Evolutionary conservation across 2,329 filamentous ascomycete genomes (phyloP), one percentile per base, ranked within the genome.

Genomic region (Nemania sp.): DNA sequence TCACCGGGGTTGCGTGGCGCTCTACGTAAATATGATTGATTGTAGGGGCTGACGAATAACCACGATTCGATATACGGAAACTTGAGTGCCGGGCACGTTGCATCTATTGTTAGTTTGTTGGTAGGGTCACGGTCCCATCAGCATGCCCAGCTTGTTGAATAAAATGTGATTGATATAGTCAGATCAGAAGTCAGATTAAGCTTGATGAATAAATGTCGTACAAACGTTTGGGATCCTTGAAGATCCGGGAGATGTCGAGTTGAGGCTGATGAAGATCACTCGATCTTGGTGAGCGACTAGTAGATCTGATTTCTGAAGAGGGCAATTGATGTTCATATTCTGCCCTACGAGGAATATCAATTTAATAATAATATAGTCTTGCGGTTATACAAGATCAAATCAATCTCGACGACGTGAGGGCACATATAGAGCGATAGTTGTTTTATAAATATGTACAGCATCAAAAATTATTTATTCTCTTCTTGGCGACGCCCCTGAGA

Each of bases 191-290:
- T 20, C 43, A 20, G 18, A 22, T 3, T 5, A 22, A 3, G 43
- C 43, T 6, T 47, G 5, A 47, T 41, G 35, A 15, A 3, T 41
- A 41, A 41, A 11, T 41, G 35, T 41, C 15, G 13, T 15, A 45
- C 38, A 62, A 20, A 24, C 24, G 18, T 45, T 24, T 41, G 13
- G 27, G 51, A 43, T 67, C 38, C 59, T 59, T 67, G 54, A 62
- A 58, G 59, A 67, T 67, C 64, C 41, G 55, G 52, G 13, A 47
- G 35, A 43, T 32, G 26, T 51, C 35, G 27, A 29, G 20, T 62
- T 62, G 64, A 62, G 47, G 64, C 64, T 57, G 54, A 59, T 49
- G 64, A 67, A 58, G 64, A 67, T 67, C 64, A 32, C 45, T 49
- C 8, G 54, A 57, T 38, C 20, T 24, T 7, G 41, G 58, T 15